These are phyloP conservation scores for Lactifluus piperatus DNA, from an alignment of 768 basidiomycete species.

Conservation along the genomic window DNA sequence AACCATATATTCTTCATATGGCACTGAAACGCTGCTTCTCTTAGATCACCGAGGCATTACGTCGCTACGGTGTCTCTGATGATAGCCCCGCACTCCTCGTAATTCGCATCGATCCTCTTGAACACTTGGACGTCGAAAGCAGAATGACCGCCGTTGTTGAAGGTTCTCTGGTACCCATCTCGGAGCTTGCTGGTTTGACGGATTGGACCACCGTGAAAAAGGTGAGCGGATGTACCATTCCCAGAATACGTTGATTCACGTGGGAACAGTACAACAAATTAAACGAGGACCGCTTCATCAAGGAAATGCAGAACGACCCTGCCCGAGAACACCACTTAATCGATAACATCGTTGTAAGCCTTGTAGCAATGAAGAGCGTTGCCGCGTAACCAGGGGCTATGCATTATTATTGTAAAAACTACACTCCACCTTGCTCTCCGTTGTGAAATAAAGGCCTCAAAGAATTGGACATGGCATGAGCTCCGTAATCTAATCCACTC, in stretches of 20 bases:
- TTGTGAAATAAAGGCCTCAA: not conserved
- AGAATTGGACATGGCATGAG: no score
- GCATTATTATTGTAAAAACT: not conserved
- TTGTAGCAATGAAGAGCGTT: constrained; percentile 77
- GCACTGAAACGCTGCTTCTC: not conserved
- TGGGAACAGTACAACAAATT: constrained; percentile 64
- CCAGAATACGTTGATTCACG: constrained; percentile 28
- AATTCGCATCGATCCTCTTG: constrained; percentile 49
- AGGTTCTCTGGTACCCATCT: constrained; percentile 45
- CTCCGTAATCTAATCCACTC: not conserved
- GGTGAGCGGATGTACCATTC: constrained; percentile 33
- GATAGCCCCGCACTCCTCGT: constrained; percentile 57
- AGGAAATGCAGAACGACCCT: constrained; percentile 28
- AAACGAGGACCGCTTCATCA: constrained; percentile 39
- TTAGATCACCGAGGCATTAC: constrained; percentile 86
- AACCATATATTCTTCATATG: not conserved
- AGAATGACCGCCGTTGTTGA: constrained; percentile 50
- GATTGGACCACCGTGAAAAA: constrained; percentile 73
- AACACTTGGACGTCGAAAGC: constrained; percentile 35
- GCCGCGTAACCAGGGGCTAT: constrained; percentile 21
- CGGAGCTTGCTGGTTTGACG: constrained; percentile 37
- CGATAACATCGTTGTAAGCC: constrained; percentile 64
- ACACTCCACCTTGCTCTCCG: not conserved
- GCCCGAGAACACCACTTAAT: constrained; percentile 35
- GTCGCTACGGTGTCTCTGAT: constrained; percentile 76